phyloP scores from a whole-genome alignment of 768 basidiomycete genomes.

The Lanmaoa pseudosensibilis region DNA sequence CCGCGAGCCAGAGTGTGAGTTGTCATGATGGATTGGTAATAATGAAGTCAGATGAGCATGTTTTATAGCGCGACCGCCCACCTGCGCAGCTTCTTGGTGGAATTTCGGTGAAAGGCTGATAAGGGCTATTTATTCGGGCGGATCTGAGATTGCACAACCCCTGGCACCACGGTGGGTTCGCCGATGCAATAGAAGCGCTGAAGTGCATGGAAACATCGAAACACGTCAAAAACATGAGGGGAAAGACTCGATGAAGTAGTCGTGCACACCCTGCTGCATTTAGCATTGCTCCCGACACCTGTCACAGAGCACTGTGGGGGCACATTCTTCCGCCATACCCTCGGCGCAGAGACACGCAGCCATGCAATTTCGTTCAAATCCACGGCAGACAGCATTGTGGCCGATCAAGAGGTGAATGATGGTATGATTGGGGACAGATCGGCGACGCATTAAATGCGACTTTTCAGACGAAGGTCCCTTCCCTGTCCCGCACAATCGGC shows the following conservation, averaged over 20 bases:
- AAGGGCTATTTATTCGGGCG: constrained; percentile 16
- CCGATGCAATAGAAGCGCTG: constrained; percentile 19
- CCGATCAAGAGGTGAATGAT: constrained; percentile 25
- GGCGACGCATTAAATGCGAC: constrained; percentile 26
- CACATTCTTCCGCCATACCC: constrained; percentile 10
- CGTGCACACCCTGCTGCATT: constrained; percentile 16
- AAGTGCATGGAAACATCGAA: constrained; percentile 18
- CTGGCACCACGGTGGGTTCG: constrained; percentile 19
- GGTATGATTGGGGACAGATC: constrained; percentile 28
- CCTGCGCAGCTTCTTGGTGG: constrained; percentile 6
- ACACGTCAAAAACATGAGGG: constrained; percentile 32
- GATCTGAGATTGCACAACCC: constrained; percentile 30
- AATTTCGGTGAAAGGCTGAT: constrained; percentile 32
- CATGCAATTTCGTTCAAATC: constrained; percentile 8
- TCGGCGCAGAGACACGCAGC: constrained; percentile 9
- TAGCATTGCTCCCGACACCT: constrained; percentile 7
- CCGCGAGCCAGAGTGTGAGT: constrained; percentile 4
- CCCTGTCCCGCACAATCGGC: constrained; percentile 23
- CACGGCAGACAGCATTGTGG: constrained; percentile 16
- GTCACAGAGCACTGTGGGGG: not conserved
- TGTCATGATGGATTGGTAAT: constrained; percentile 24
- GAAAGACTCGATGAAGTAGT: constrained; percentile 13
- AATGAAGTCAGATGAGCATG: constrained; percentile 23
- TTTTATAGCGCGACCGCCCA: constrained; percentile 9
- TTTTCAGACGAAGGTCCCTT: constrained; percentile 1